Conservation (phyloP, 345 rosid species). For the Pugionium dolabratum region DNA sequence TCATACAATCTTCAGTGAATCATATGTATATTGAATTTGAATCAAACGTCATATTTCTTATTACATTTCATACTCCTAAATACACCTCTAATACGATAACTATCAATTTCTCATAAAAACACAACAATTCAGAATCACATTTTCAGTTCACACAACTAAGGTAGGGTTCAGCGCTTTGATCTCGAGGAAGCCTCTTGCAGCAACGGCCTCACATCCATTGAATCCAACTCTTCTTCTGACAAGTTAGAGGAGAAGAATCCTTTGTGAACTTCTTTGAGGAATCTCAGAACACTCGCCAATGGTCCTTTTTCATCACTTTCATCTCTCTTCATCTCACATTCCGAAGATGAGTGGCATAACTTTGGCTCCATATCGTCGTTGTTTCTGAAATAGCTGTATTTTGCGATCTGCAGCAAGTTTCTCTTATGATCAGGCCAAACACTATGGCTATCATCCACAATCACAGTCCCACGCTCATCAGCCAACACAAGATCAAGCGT, state of each 20-base stretch:
- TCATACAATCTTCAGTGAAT: not conserved
- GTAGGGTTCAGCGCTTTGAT: not conserved
- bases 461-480: constrained; percentile 30
- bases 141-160: not conserved
- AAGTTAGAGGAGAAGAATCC: not conserved
- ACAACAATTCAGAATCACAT: not conserved
- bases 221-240: not conserved
- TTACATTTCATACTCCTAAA: not conserved
- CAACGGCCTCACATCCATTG: constrained; percentile 18
- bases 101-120: not conserved
- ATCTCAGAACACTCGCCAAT: constrained; percentile 46
- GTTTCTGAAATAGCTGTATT: constrained; percentile 40
- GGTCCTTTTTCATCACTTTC: constrained; percentile 43
- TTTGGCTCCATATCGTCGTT: too few relatives aligned
- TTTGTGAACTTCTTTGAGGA: constrained; percentile 12
- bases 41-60: constrained; percentile 3
- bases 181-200: not conserved
- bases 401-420: constrained; percentile 35
- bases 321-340: constrained; percentile 51
- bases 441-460: constrained; percentile 18
- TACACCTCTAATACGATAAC: not conserved
- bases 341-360: constrained; percentile 31
- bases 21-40: not conserved
- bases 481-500: constrained; percentile 36
- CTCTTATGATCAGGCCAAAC: constrained; percentile 32